phyloP scores from a whole-genome alignment of 768 basidiomycete species.

The Gloeostereum incarnatum region DNA sequence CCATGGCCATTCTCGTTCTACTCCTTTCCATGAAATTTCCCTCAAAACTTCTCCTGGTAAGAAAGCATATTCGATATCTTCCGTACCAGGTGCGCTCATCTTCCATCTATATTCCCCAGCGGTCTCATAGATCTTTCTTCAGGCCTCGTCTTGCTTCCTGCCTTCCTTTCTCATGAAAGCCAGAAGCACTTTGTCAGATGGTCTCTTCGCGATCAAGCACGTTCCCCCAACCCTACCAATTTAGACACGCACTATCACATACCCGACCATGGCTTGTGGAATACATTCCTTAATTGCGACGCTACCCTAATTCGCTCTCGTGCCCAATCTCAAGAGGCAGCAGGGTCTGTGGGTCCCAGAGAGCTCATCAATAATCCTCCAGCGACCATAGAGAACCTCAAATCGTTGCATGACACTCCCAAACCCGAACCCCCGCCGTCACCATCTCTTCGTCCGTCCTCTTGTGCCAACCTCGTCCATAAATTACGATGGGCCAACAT shows the following conservation, averaged over 20 bases:
- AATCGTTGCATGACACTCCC: constrained; percentile 39
- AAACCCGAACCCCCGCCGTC: constrained; percentile 65
- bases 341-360: constrained; percentile 40
- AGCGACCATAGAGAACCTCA: constrained; percentile 47
- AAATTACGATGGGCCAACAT: constrained; percentile 95
- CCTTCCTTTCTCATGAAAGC: constrained; percentile 48
- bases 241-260: constrained; percentile 81
- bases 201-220: constrained; percentile 70
- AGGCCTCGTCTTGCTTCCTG: constrained; percentile 85
- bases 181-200: constrained; percentile 67
- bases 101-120: background rate
- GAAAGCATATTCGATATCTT: constrained; percentile 38
- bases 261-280: constrained; percentile 75
- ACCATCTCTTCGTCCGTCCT: constrained; percentile 36
- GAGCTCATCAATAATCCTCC: constrained; percentile 67
- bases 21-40: constrained; percentile 17
- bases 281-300: constrained; percentile 32
- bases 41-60: constrained; percentile 12
- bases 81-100: constrained; percentile 42
- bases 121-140: background rate
- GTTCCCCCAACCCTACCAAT: constrained; percentile 79
- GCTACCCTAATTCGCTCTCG: too few species aligned
- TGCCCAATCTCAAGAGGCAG: too few species aligned
- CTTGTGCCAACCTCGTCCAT: constrained; percentile 47
- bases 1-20: constrained; percentile 30